Conservation (phyloP, 805 yeast species). For the Diddensiella caesifluorescens region DNA sequence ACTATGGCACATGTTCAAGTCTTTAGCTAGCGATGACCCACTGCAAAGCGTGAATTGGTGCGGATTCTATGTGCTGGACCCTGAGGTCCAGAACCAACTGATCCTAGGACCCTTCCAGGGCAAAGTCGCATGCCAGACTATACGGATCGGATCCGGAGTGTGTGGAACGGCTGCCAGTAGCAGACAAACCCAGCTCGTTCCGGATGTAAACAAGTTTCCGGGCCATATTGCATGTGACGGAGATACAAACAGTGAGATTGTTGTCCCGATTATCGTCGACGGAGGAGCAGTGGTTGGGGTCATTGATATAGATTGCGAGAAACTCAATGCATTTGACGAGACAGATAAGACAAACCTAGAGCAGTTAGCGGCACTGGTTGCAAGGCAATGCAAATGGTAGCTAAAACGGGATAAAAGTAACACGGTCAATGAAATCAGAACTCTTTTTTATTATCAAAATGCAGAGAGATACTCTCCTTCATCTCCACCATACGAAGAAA, state of each 20-base stretch:
- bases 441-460: too few relatives aligned
- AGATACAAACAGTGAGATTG: conserved; percentile 87
- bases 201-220: conserved; percentile 71
- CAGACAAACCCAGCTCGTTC: conserved; percentile 63
- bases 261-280: conserved; percentile 63
- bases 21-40: conserved; percentile 38
- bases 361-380: conserved; percentile 48
- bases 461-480: not conserved
- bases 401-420: not conserved
- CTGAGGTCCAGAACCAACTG: conserved; percentile 39
- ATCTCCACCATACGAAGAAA: conserved; percentile 27
- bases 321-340: conserved; percentile 58
- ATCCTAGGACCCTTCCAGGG: conserved; percentile 94
- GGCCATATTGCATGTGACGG: conserved; percentile 98
- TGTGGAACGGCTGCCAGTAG: conserved; percentile 78
- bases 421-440: too few relatives aligned
- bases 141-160: conserved; percentile 76
- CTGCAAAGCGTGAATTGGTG: conserved; percentile 72
- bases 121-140: conserved; percentile 89
- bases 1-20: conserved; percentile 80
- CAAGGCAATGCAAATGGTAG: conserved; percentile 48
- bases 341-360: conserved; percentile 58
- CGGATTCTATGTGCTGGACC: conserved; percentile 70
- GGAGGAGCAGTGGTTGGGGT: conserved; percentile 58
- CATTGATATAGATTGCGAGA: conserved; percentile 77